Evolutionary conservation across 2,329 filamentous ascomycete species (phyloP).

Genomic region (Trichoderma sp.): DNA sequence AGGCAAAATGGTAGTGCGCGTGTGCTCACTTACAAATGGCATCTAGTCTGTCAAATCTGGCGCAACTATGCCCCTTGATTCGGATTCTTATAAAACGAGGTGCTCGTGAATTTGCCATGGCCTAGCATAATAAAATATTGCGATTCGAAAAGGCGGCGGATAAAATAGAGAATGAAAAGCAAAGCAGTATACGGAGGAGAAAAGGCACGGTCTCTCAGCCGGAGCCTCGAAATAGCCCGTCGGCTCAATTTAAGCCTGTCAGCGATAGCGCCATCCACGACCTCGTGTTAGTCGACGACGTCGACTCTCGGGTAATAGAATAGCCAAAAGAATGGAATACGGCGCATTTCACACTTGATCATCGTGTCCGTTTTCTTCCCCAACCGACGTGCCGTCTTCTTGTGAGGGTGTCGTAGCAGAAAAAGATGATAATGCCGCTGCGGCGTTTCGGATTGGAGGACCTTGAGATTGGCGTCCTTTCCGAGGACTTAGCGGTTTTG

Average conservation of each 20-base stretch:
- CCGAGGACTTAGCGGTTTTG: not conserved
- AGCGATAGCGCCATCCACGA: not conserved
- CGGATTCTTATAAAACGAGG: not conserved
- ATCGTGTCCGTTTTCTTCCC: not conserved
- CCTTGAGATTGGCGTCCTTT: not conserved
- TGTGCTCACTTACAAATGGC: not conserved
- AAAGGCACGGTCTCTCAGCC: not conserved
- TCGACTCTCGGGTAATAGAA: not conserved
- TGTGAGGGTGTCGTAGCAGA: not conserved
- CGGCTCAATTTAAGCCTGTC: not conserved
- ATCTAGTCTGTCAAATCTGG: not conserved
- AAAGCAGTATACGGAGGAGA: not conserved
- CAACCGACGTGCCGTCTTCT: not conserved
- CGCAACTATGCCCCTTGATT: not conserved
- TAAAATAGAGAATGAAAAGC: not conserved
- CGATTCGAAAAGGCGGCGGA: not conserved
- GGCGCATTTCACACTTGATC: not conserved
- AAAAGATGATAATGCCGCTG: not conserved
- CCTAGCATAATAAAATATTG: accelerated
- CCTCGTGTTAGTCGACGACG: not conserved
- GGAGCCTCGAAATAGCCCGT: not conserved
- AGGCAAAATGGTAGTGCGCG: not conserved
- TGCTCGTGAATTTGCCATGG: not conserved
- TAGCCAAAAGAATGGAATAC: not conserved
- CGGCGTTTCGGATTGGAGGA: not conserved